phyloP scores from a whole-genome alignment of 345 rosid genomes.

The Populus deltoides region DNA sequence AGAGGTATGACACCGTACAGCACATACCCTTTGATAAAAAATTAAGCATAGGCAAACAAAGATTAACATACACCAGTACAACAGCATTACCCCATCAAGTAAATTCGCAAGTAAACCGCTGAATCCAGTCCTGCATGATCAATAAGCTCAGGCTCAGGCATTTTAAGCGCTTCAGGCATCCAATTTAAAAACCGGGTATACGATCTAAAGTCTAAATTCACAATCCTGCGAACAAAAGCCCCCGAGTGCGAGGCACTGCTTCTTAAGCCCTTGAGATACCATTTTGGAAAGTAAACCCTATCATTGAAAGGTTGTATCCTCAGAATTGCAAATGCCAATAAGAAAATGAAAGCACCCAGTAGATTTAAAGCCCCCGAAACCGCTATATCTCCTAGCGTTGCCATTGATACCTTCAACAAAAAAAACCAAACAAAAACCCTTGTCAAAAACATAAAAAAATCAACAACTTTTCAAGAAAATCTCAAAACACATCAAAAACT shows the following conservation, averaged over 20 bases:
- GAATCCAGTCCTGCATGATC: conserved; percentile 99
- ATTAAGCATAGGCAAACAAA: neutral
- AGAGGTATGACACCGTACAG: neutral
- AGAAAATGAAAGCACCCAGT: conserved; percentile 65
- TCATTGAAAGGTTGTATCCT: conserved; percentile 95
- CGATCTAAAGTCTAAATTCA: conserved; percentile 65
- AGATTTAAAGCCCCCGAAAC: conserved; percentile 76
- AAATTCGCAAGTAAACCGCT: conserved; percentile 84
- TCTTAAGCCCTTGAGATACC: conserved; percentile 86
- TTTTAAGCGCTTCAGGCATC: conserved; percentile 89
- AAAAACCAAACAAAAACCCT: neutral
- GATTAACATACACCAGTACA: no score
- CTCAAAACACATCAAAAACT: neutral
- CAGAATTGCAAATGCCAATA: conserved; percentile 69
- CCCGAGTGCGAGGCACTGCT: conserved; percentile 61
- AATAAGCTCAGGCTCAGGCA: conserved; percentile 94
- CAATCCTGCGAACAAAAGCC: conserved; percentile 51
- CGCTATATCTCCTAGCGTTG: conserved; percentile 82
- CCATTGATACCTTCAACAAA: conserved; percentile 44
- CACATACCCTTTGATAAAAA: neutral
- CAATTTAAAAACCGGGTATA: conserved; percentile 77
- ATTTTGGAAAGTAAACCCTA: conserved; percentile 90
- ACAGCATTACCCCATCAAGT: conserved; percentile 71
- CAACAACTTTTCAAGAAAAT: neutral
- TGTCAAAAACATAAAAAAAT: neutral